Conservation (phyloP, 306 rosid genomes). For the Comarum palustre region DNA sequence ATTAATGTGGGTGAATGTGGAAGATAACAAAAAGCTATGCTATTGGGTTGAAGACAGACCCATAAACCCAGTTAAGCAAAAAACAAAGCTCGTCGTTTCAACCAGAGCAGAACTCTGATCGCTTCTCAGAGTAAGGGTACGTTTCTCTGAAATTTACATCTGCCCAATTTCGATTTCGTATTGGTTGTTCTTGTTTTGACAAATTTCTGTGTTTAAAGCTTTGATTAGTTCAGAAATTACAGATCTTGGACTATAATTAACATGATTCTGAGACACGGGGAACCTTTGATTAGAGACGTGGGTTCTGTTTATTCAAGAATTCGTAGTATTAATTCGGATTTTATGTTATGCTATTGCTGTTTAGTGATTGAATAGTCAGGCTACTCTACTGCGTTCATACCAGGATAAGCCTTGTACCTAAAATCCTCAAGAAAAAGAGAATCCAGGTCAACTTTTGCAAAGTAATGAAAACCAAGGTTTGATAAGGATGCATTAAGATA, state of each 20-base stretch:
- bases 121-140: slow-evolving; percentile 2
- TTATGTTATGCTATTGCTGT: not conserved
- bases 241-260: too few relatives aligned
- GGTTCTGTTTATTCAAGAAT: not conserved
- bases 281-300: not conserved
- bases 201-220: too few relatives aligned
- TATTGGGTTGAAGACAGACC: not conserved
- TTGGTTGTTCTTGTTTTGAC: too few relatives aligned
- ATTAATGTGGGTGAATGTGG: not conserved
- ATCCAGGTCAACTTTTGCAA: not conserved
- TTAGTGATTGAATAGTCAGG: not conserved
- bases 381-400: not conserved
- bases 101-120: slow-evolving; percentile 8
- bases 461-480: not conserved
- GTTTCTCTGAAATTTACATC: too few relatives aligned
- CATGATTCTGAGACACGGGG: too few relatives aligned
- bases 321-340: not conserved
- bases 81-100: slow-evolving; percentile 3
- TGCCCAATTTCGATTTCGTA: too few relatives aligned
- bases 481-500: not conserved
- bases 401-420: not conserved
- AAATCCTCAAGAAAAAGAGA: not conserved
- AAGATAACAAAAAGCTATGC: not conserved
- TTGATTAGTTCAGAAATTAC: too few relatives aligned
- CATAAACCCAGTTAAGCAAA: too few relatives aligned